Evolutionary conservation across 2,329 filamentous ascomycete genomes (phyloP).

Genomic region (Venturia effusa): DNA sequence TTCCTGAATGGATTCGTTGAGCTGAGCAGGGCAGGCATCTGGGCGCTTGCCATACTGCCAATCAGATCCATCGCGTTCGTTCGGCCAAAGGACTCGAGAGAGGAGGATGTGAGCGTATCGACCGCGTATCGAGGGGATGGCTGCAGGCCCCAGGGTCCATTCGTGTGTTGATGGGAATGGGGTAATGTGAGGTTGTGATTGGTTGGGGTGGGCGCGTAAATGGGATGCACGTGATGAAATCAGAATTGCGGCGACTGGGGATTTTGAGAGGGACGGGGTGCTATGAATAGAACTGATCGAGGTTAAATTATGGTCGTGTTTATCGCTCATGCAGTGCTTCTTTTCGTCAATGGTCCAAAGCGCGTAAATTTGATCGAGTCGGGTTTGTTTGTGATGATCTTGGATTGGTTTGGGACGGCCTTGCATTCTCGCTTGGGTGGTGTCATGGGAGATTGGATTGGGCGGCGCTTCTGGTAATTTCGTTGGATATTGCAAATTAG

Average conservation of each 20-base stretch:
- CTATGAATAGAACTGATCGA: not conserved
- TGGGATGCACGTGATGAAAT: not conserved
- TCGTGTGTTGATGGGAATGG: not conserved
- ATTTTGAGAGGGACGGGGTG: not conserved
- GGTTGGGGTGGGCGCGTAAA: not conserved
- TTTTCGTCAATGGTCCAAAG: not conserved
- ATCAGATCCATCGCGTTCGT: too few species aligned
- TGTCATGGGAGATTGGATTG: too few species aligned
- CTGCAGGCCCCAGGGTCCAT: not conserved
- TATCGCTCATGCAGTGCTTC: not conserved
- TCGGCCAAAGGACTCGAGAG: too few species aligned
- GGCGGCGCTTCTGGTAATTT: too few species aligned
- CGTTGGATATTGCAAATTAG: too few species aligned
- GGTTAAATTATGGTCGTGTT: not conserved
- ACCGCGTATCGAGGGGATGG: too few species aligned
- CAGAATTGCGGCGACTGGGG: too few species aligned
- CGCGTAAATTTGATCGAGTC: not conserved
- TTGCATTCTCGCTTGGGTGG: not conserved
- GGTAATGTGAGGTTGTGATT: not conserved
- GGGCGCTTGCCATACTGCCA: too few species aligned
- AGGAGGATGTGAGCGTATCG: too few species aligned
- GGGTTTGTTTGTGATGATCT: not conserved
- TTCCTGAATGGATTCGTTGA: not conserved
- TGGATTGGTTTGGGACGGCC: not conserved
- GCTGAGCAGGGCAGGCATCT: too few species aligned